Conservation (phyloP, 768 basidiomycete genomes). For the Amanita rimosa region DNA sequence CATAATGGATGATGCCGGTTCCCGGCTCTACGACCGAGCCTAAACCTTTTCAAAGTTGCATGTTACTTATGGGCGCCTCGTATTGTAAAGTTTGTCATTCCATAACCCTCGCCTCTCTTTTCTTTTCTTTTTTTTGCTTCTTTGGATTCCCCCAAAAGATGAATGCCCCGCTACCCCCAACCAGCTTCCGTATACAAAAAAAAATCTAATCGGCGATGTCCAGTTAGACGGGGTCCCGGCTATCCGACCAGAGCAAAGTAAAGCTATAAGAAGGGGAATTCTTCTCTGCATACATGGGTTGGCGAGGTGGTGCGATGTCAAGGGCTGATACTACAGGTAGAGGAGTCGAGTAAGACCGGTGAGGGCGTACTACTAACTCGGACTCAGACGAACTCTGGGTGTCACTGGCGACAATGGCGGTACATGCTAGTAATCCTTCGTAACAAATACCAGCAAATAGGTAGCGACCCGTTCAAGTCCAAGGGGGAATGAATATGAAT, state of each 20-base stretch:
- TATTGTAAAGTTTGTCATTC: not conserved
- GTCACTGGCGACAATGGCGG: not conserved
- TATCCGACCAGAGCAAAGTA: conserved; percentile 1
- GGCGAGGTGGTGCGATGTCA: not conserved
- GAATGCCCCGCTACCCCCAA: not conserved
- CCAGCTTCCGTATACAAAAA: not conserved
- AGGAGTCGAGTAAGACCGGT: conserved; percentile 4
- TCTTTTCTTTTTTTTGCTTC: too few species aligned
- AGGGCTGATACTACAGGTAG: conserved; percentile 2
- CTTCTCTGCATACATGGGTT: not conserved
- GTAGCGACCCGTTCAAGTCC: too few species aligned
- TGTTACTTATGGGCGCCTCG: not conserved
- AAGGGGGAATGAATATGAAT: not conserved
- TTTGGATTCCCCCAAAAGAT: too few species aligned
- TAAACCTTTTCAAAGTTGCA: not conserved
- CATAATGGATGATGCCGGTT: not conserved
- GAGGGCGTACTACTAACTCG: not conserved
- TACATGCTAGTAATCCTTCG: not conserved
- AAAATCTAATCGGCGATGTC: too few species aligned
- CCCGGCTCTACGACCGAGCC: not conserved
- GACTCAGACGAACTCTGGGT: not conserved
- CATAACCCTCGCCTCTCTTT: too few species aligned
- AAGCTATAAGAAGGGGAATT: not conserved
- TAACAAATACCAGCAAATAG: not conserved
- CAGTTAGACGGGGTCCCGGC: too few species aligned